These are phyloP conservation scores for Fusarium sp. DNA, from an alignment of 2,329 filamentous ascomycete genomes.

Conservation along the genomic window DNA sequence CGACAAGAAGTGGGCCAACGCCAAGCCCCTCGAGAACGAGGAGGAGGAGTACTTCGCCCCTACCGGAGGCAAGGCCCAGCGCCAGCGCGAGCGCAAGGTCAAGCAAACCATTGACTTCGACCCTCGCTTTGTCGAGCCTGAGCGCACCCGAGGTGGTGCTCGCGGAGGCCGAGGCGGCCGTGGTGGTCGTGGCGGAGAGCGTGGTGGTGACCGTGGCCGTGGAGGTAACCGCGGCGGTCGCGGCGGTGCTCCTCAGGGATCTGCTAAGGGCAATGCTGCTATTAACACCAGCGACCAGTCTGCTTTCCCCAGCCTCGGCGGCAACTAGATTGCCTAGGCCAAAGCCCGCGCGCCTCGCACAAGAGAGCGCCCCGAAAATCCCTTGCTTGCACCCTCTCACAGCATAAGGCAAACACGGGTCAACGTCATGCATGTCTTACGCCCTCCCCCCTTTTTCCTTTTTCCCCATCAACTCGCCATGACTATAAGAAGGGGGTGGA, in stretches of 20 bases:
- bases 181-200: conserved; percentile 52
- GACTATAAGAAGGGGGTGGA: conserved; percentile 28
- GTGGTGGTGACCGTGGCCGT: conserved; percentile 52
- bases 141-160: conserved; percentile 64
- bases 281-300: conserved; percentile 67
- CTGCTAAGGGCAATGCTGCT: conserved; percentile 45
- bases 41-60: conserved; percentile 83
- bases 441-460: conserved; percentile 8
- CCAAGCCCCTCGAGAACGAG: conserved; percentile 75
- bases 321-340: conserved; percentile 53
- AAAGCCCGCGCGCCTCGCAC: conserved; percentile 17
- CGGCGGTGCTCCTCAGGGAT: conserved; percentile 47
- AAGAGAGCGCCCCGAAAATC: conserved; percentile 28
- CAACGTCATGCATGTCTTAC: conserved; percentile 34
- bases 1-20: conserved; percentile 92
- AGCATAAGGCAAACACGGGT: conserved; percentile 33
- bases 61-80: conserved; percentile 78
- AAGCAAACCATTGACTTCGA: conserved; percentile 92
- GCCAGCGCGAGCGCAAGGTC: conserved; percentile 89
- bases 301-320: conserved; percentile 70
- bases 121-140: conserved; percentile 79
- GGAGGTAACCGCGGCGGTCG: conserved; percentile 41
- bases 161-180: conserved; percentile 59
- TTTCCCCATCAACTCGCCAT: conserved; percentile 1
- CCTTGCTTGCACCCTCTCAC: conserved; percentile 21